A percentile compares a stretch with the other conserved stretches of the same genome.
Conservation (phyloP, 148 eudicot genomes). For the Vaccinium myrtillus region DNA sequence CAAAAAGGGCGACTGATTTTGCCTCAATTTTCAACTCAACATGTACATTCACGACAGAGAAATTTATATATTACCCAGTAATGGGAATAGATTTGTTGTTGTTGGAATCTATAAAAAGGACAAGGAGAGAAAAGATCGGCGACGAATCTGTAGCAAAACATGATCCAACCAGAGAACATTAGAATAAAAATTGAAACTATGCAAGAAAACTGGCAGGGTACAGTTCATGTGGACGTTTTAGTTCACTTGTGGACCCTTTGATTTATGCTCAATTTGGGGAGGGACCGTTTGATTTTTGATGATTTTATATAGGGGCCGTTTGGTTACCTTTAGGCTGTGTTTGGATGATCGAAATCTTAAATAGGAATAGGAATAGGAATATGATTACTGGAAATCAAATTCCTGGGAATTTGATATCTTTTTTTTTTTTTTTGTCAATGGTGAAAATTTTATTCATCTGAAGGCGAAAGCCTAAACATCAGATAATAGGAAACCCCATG, state of each 20-base stretch:
- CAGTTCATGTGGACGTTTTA: background rate
- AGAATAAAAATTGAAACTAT: background rate
- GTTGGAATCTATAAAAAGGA: constrained; percentile 3
- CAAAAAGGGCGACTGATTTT: background rate
- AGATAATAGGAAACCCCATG: too few relatives aligned
- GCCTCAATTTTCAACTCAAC: background rate
- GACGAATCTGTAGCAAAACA: constrained; percentile 48
- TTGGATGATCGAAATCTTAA: too few relatives aligned
- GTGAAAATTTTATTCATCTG: too few relatives aligned
- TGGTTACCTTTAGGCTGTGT: background rate
- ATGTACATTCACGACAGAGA: background rate
- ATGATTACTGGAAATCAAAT: too few relatives aligned
- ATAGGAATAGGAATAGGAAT: too few relatives aligned
- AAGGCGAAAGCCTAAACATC: too few relatives aligned
- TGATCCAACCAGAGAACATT: constrained; percentile 20
- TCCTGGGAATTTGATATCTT: too few relatives aligned
- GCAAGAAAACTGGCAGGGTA: background rate
- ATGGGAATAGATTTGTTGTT: background rate
- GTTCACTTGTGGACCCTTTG: background rate
- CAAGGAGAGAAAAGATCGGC: constrained; percentile 50
- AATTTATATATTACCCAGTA: background rate
- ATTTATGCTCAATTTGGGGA: background rate
- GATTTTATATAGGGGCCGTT: background rate
- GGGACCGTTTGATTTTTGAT: background rate
- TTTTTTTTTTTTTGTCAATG: too few relatives aligned